Evolutionary conservation across 1,284 basidiomycete genomes (phyloP).

Genomic region (Cryptococcus jaspeensis): DNA sequence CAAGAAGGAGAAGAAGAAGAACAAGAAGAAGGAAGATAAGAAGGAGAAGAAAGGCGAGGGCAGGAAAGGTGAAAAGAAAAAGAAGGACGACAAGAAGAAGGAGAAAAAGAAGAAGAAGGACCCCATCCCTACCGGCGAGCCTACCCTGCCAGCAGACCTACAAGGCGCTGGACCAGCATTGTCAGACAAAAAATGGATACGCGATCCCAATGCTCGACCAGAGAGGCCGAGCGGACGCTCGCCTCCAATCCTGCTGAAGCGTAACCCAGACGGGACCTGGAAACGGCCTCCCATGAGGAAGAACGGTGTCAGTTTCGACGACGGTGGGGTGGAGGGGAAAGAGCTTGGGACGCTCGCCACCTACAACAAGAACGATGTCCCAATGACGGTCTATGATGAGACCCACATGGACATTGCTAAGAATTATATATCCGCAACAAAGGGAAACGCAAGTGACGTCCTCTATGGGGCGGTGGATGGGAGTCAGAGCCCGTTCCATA

Average conservation of each 20-base stretch:
- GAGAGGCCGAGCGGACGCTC: conserved; percentile 9
- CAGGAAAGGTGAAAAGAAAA: not conserved
- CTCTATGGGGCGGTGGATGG: conserved; percentile 5
- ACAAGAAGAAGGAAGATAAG: not conserved
- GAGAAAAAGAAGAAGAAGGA: not conserved
- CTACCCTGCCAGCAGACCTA: no score
- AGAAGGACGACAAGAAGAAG: not conserved
- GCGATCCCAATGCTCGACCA: conserved; percentile 5
- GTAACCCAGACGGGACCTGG: conserved; percentile 6
- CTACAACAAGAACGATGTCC: conserved; percentile 2
- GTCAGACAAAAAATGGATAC: conserved; percentile 3
- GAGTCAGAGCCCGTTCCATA: conserved; percentile 5
- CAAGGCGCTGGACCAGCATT: not conserved
- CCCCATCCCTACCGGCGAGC: no score
- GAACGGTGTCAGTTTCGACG: conserved; percentile 9
- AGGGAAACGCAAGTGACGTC: not conserved
- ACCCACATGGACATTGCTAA: not conserved
- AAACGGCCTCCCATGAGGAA: conserved; percentile 7
- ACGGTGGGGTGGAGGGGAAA: conserved; percentile 11
- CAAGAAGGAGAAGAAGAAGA: not conserved
- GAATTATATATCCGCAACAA: not conserved
- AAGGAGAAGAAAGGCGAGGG: not conserved
- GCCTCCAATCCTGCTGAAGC: conserved; percentile 9
- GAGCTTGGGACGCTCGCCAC: not conserved
- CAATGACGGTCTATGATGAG: conserved; percentile 7